A percentile compares a stretch with the other conserved stretches of the same genome.
These are phyloP conservation scores for Saitoella complicata DNA, from an alignment of 805 yeast genomes.

Conservation along the genomic window DNA sequence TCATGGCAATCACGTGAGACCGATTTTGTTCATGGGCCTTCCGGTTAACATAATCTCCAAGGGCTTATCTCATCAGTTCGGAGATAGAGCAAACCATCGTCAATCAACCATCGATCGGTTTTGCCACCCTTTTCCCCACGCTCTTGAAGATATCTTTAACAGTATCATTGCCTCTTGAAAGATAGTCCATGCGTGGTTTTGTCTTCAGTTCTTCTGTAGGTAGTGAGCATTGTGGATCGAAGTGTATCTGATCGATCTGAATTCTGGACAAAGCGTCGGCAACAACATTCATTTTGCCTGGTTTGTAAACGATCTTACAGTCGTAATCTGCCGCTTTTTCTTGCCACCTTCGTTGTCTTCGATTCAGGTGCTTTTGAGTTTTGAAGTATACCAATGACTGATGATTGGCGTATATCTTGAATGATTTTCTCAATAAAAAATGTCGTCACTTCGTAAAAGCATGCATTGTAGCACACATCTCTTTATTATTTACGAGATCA, in stretches of 20 bases:
- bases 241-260: background rate
- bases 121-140: too few species aligned
- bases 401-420: constrained; percentile 3
- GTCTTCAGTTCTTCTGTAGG: background rate
- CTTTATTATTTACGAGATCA: constrained; percentile 8
- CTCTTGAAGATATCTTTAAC: too few species aligned
- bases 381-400: background rate
- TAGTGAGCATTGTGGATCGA: background rate
- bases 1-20: constrained; percentile 1
- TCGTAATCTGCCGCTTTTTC: constrained; percentile 4
- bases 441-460: constrained; percentile 6
- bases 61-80: too few species aligned
- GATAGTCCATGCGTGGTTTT: too few species aligned
- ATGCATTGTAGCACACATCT: constrained; percentile 3
- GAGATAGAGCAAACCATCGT: background rate
- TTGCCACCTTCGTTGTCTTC: constrained; percentile 4
- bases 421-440: constrained; percentile 1
- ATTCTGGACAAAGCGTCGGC: constrained; percentile 1
- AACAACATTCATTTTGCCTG: constrained; percentile 2
- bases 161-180: too few species aligned
- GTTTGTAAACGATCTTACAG: constrained; percentile 1
- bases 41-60: too few species aligned
- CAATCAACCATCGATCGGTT: too few species aligned
- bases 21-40: too few species aligned
- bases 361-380: background rate